A percentile compares a stretch with the other conserved stretches of the same genome.
These are phyloP conservation scores for Colletotrichum sp. DNA, from an alignment of 2,329 filamentous ascomycete genomes.

Conservation along the genomic window DNA sequence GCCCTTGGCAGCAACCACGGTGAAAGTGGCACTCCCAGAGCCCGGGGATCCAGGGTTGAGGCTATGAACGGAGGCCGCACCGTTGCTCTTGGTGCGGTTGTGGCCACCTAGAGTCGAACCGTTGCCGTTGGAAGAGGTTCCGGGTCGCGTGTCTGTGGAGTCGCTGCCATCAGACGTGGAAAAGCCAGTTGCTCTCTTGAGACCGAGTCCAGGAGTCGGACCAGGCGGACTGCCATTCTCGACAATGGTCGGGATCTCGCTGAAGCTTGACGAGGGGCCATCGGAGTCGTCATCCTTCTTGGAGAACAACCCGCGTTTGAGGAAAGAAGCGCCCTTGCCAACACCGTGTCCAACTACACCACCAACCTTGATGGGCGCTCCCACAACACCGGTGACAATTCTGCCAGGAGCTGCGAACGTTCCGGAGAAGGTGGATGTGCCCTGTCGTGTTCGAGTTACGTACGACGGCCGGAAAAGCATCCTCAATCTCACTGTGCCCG, in stretches of 20 bases:
- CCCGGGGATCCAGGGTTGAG: constrained; percentile 65
- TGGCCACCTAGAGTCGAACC: constrained; percentile 39
- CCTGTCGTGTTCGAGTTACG: constrained; percentile 83
- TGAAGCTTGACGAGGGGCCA: constrained; percentile 38
- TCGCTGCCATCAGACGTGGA: constrained; percentile 23
- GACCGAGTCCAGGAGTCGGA: constrained; percentile 33
- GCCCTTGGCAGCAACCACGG: constrained; percentile 77
- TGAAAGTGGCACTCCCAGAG: constrained; percentile 79
- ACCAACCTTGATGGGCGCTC: constrained; percentile 91
- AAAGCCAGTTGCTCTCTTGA: constrained; percentile 48
- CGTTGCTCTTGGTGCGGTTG: constrained; percentile 61
- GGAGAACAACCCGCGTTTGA: constrained; percentile 82
- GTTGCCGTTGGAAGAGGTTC: constrained; percentile 36
- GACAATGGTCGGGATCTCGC: constrained; percentile 42
- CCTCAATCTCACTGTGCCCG: constrained; percentile 80
- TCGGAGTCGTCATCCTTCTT: constrained; percentile 68
- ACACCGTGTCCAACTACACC: constrained; percentile 78
- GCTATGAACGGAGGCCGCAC: constrained; percentile 71
- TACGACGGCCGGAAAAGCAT: constrained; percentile 94
- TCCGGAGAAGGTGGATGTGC: constrained; percentile 90
- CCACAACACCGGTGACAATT: constrained; percentile 81
- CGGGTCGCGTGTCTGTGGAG: constrained; percentile 31
- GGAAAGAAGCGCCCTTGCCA: constrained; percentile 87
- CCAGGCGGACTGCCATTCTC: constrained; percentile 44
- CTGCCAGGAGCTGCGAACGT: constrained; percentile 88